Evolutionary conservation across 352 stramenopile genomes (phyloP), one percentile per base, ranked within the genome.

Genomic region (Globisporangium cylindrosporum): DNA sequence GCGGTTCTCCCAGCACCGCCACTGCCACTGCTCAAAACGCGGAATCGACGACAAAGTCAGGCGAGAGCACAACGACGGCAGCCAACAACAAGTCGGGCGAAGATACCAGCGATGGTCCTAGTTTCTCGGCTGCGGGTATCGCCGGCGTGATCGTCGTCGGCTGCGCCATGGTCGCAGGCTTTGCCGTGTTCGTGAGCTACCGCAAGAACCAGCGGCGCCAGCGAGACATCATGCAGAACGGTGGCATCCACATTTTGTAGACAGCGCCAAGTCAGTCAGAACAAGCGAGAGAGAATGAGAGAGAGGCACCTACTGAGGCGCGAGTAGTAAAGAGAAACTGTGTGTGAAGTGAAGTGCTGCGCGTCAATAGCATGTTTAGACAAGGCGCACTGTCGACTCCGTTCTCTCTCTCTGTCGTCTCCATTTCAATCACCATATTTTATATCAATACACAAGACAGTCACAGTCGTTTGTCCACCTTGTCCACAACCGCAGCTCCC

Each of bases 191-290:
- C 32, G 56, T 64, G 67, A 91, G 85, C 75, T 93, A 93, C 75
- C 81, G 80, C 66, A 93, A 80, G 75, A 93, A 93, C 74, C 82
- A 93, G 77, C 70, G 75, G 63, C 79, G 82, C 43, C 85, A 93
- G 74, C 82, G 80, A 57, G 79, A 91, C 64, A 93, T 93, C 62
- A 89, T 93, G 79, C 81, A 86, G 57, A 86, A 90, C 64, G 76
- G 76, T 8, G 76, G 76, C 32, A 79, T 82, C 66, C 73, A 79
- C 49, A 66, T 79, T 56, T 46, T 82, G 56, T 82, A 78, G 38
- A 51, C 14, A 22, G 12, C 3, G 32, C 4, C 56, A 20, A 20
- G 29, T 0, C 18, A 5, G 34, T 25, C 3, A 15, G 43, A 55
- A 6, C 25, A 18, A 22, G 24, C 4, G 25, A 59, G 18, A 25